Base-by-base conservation (phyloP, 2,329 filamentous ascomycete genomes). In the Chaetomiaceae sp. region DNA sequence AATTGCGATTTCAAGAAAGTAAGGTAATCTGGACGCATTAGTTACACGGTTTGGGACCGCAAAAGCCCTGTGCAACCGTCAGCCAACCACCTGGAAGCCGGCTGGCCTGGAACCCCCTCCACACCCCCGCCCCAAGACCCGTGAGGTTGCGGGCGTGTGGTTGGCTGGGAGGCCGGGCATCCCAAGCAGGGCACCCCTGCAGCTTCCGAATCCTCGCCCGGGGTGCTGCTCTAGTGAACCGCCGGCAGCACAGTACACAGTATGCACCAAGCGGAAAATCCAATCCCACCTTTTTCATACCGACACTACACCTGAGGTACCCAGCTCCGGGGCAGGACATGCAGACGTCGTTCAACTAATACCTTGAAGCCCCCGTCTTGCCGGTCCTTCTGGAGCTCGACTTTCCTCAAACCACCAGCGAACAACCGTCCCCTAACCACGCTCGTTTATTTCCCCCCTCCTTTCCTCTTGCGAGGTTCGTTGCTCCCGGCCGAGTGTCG, bases 391-490 rank as follows among this genome's bases (percentile, higher is more conserved):
- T 45, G 32, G 47, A 45, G 14, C 46, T 56, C 37, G 48, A 49
- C 41, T 52, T 49, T 37, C 37, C 21, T 47, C 16, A 7, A 43
- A 43, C 23, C 14, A 40, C 20, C 37, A 53, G 44, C 46, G 23
- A 47, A 34, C 45, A 38, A 40, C 9, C 33, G 18, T 38, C 34
- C 32, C 51, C 40, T 51, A 47, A 53, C 43, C 48, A 58, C 56
- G 56, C 53, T 58, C 56, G 56, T 58, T 57, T 53, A 23, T 50
- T 45, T 38, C 18, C 21, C 25, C 38, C 37, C 44, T 14, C 9
- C 27, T 14, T 42, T 16, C n/a, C n/a, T n/a, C n/a, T 29, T 41
- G 40, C 37, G 23, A 30, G 40, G 14, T 42, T 29, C 13, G 33
- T 36, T 36, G 33, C 20, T 8, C n/a, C 16, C 27, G 14, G 9